Conservation (phyloP, 192 early-diverging fungal genomes). For the Pilaira anomala region DNA sequence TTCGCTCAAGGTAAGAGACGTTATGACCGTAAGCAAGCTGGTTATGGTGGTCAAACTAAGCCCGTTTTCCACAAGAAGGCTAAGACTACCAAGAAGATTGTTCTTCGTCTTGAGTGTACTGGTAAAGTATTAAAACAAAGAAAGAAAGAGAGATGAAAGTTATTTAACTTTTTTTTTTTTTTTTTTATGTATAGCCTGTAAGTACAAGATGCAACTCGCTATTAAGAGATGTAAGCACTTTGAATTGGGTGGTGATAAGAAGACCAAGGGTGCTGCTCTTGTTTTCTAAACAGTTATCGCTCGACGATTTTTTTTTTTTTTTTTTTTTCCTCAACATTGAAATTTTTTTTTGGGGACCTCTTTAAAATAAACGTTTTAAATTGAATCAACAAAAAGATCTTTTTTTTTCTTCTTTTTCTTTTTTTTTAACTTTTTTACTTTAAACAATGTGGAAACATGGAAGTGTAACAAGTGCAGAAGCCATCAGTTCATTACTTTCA, state of each 20-base stretch:
- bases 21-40: constrained; percentile 83
- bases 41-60: constrained; percentile 99
- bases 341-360: neutral
- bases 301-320: constrained; percentile 1
- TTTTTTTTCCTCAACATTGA: neutral
- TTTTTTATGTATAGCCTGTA: constrained; percentile 56
- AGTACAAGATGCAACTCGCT: constrained; percentile 97
- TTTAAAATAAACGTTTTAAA: neutral
- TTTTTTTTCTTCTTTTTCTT: neutral
- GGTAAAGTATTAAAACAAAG: constrained; percentile 30
- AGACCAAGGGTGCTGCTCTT: constrained; percentile 83
- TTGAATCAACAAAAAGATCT: neutral
- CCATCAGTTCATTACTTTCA: neutral
- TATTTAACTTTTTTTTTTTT: neutral
- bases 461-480: neutral
- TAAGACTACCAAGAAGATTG: constrained; percentile 99
- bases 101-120: constrained; percentile 97
- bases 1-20: constrained; percentile 92
- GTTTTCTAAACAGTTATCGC: constrained; percentile 64
- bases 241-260: constrained; percentile 99
- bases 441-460: neutral
- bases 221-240: constrained; percentile 99
- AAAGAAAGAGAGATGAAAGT: neutral
- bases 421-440: neutral
- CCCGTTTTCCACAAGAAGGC: constrained; percentile 99